A percentile compares a stretch with the other conserved stretches of the same genome.
phyloP scores from a whole-genome alignment of 78 protist genomes.

The Bodo saltans region DNA sequence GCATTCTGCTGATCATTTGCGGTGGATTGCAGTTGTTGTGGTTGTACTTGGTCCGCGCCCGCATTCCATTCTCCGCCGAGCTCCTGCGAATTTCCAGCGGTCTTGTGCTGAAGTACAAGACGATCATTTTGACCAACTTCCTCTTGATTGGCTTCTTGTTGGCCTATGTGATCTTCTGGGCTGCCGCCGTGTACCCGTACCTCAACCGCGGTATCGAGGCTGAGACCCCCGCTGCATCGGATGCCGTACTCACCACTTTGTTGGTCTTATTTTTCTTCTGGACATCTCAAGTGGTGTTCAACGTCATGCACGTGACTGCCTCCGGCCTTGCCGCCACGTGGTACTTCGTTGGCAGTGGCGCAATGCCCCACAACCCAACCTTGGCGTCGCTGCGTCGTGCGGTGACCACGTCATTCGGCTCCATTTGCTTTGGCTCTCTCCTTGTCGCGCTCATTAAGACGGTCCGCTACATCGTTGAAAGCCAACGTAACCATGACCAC shows the following conservation, averaged over 20 bases:
- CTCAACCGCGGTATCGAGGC: background rate
- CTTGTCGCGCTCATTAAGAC: constrained; percentile 53
- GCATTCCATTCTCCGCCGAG: background rate
- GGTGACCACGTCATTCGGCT: constrained; percentile 56
- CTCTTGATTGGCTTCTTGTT: background rate
- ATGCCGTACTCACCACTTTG: background rate
- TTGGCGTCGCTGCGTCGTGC: constrained; percentile 46
- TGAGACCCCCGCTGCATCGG: background rate
- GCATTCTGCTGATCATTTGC: background rate
- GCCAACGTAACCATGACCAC: background rate
- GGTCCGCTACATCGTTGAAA: background rate
- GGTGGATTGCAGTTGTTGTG: background rate
- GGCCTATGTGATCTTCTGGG: background rate
- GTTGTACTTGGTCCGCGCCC: background rate
- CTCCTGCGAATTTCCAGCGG: background rate
- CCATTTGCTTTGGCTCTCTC: constrained; percentile 69
- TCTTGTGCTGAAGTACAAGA: background rate
- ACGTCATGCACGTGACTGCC: constrained; percentile 58
- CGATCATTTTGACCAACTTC: background rate
- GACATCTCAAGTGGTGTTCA: constrained; percentile 55
- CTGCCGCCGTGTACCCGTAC: background rate
- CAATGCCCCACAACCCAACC: constrained; percentile 45
- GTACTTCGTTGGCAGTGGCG: constrained; percentile 20
- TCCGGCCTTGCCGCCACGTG: constrained; percentile 60
- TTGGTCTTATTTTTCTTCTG: constrained; percentile 46